Evolutionary conservation across 176 grass and related monocot genomes (phyloP).

Genomic region (Otatea glauca): DNA sequence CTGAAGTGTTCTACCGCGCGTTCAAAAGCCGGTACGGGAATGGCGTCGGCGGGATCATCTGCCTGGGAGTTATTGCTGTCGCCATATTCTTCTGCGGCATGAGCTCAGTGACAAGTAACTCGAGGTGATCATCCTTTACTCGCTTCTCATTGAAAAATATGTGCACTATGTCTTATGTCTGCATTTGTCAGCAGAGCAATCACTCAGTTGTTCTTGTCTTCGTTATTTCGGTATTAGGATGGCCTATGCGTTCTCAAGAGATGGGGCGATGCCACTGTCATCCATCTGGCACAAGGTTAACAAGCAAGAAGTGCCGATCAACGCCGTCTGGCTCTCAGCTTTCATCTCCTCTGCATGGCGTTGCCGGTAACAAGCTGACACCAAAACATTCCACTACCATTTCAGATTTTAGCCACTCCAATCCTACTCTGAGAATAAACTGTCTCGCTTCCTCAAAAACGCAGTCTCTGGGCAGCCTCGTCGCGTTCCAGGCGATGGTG

Average conservation of each 20-base stretch:
- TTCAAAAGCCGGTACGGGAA: slow-evolving; percentile 81
- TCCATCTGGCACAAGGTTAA: slow-evolving; percentile 90
- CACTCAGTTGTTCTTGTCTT: background rate
- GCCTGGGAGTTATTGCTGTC: slow-evolving; percentile 63
- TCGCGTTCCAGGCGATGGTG: slow-evolving; percentile 99
- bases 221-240: slow-evolving; percentile 50
- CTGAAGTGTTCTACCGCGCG: slow-evolving; percentile 79
- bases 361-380: slow-evolving; percentile 56
- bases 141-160: background rate
- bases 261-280: slow-evolving; percentile 94
- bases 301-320: slow-evolving; percentile 76
- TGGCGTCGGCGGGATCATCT: slow-evolving; percentile 79
- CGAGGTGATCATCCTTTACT: slow-evolving; percentile 48
- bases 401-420: background rate
- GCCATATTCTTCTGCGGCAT: slow-evolving; percentile 87
- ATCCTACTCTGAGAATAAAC: background rate
- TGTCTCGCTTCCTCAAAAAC: background rate
- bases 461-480: slow-evolving; percentile 86
- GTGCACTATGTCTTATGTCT: background rate
- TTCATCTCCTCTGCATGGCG: slow-evolving; percentile 81
- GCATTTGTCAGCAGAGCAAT: background rate
- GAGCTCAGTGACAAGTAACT: slow-evolving; percentile 87
- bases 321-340: slow-evolving; percentile 90
- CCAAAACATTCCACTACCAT: background rate
- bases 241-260: slow-evolving; percentile 93